A percentile compares a stretch with the other conserved stretches of the same genome.
Conservation (phyloP, 2,329 filamentous ascomycete species). For the Parastagonospora avenae region DNA sequence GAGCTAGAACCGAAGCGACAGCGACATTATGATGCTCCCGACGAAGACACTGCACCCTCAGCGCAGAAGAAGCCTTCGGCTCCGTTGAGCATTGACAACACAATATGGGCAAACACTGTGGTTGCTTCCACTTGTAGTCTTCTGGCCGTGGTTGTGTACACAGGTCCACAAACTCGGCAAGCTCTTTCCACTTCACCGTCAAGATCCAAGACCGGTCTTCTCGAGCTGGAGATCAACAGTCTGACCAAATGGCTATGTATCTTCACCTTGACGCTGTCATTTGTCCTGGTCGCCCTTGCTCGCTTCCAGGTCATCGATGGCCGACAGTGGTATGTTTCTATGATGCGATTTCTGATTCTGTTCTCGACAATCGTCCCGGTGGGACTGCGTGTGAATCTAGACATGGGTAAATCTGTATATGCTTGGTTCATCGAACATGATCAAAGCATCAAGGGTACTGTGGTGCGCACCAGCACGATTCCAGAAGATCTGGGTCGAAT, state of each 20-base stretch:
- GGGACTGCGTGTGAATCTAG: constrained; percentile 91
- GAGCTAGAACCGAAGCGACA: constrained; percentile 67
- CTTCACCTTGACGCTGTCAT: constrained; percentile 82
- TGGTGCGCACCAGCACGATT: constrained; percentile 96
- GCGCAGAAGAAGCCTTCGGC: constrained; percentile 58
- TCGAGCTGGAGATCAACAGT: constrained; percentile 97
- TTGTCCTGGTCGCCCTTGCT: constrained; percentile 86
- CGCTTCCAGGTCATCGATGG: constrained; percentile 72
- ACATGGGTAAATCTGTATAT: constrained; percentile 96
- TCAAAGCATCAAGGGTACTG: constrained; percentile 84
- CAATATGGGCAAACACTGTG: constrained; percentile 97
- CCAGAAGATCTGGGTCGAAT: constrained; percentile 95
- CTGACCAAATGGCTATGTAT: constrained; percentile 94
- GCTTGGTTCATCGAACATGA: constrained; percentile 95
- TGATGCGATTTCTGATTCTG: constrained; percentile 95
- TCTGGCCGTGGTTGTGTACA: constrained; percentile 90
- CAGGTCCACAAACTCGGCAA: constrained; percentile 90
- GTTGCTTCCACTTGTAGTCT: constrained; percentile 91
- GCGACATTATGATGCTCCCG: constrained; percentile 54
- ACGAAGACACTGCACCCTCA: constrained; percentile 25
- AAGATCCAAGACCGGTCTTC: constrained; percentile 87
- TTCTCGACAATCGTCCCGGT: constrained; percentile 99
- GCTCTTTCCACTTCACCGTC: constrained; percentile 91
- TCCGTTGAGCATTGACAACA: constrained; percentile 91
- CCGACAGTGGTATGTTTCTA: constrained; percentile 89